Evolutionary conservation across 2,329 filamentous ascomycete genomes (phyloP).

Genomic region (Aspergillus quadricinctus): DNA sequence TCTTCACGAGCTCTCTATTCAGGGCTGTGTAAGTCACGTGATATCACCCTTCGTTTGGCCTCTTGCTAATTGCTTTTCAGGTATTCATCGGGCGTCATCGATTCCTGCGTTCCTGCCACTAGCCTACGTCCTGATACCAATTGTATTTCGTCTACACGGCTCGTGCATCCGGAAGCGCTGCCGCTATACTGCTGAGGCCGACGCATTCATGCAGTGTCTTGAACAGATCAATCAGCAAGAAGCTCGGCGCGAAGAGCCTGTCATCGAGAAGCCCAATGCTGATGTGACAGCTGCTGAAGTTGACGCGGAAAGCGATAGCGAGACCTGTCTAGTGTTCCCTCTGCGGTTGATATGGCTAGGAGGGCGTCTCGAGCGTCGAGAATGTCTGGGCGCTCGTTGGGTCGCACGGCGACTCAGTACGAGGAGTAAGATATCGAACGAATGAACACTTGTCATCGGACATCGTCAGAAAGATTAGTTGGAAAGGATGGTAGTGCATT

Average conservation of each 20-base stretch:
- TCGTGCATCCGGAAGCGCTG: conserved; percentile 32
- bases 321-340: not conserved
- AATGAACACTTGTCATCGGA: conserved; percentile 1
- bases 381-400: conserved; percentile 1
- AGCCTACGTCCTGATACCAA: conserved; percentile 37
- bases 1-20: conserved; percentile 45
- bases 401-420: conserved; percentile 2
- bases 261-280: not conserved
- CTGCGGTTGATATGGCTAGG: not conserved
- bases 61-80: not conserved
- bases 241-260: not conserved
- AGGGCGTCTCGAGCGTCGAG: conserved; percentile 1
- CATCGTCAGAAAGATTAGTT: not conserved
- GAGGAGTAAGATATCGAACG: conserved; percentile 11
- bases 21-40: conserved; percentile 23
- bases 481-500: not conserved
- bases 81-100: conserved; percentile 45
- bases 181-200: conserved; percentile 24
- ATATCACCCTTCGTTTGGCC: not conserved
- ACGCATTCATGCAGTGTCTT: conserved; percentile 4
- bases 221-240: not conserved
- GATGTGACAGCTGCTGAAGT: not conserved
- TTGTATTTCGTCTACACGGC: conserved; percentile 39
- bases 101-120: conserved; percentile 43
- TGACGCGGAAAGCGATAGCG: not conserved